Conservation (phyloP, 805 yeast genomes). For the Saturnispora ahearnii region DNA sequence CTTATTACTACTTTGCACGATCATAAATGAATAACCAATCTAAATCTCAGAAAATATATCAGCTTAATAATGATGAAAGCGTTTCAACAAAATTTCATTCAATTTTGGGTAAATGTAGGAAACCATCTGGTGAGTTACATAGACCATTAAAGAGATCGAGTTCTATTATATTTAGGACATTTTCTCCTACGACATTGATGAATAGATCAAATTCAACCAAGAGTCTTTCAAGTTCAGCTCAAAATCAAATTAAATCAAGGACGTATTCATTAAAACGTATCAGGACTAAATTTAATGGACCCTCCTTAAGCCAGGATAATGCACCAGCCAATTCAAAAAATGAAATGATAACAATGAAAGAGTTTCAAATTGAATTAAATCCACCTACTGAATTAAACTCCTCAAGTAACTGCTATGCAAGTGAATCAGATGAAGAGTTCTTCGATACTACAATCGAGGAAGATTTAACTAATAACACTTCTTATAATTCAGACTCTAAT, state of each 20-base stretch:
- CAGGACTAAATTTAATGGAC: not conserved
- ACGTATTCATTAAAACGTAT: not conserved
- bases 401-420: not conserved
- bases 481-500: slow-evolving; percentile 1
- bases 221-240: not conserved
- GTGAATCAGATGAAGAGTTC: slow-evolving; percentile 2
- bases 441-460: slow-evolving; percentile 1
- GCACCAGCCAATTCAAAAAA: not conserved
- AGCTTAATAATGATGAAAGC: not conserved
- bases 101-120: slow-evolving; percentile 7
- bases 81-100: not conserved
- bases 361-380: not conserved
- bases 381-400: not conserved
- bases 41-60: not conserved
- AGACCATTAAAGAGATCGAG: slow-evolving; percentile 25
- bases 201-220: not conserved
- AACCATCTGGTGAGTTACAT: slow-evolving; percentile 11
- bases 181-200: slow-evolving; percentile 13
- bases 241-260: not conserved
- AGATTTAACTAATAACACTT: not conserved
- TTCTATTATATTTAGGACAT: slow-evolving; percentile 20
- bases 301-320: not conserved
- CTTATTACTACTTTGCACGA: too few species aligned
- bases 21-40: not conserved
- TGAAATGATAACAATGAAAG: not conserved